Evolutionary conservation across 2,329 filamentous ascomycete species (phyloP), one percentile per base, ranked within the genome.

Genomic region (Cyanodermella asteris): DNA sequence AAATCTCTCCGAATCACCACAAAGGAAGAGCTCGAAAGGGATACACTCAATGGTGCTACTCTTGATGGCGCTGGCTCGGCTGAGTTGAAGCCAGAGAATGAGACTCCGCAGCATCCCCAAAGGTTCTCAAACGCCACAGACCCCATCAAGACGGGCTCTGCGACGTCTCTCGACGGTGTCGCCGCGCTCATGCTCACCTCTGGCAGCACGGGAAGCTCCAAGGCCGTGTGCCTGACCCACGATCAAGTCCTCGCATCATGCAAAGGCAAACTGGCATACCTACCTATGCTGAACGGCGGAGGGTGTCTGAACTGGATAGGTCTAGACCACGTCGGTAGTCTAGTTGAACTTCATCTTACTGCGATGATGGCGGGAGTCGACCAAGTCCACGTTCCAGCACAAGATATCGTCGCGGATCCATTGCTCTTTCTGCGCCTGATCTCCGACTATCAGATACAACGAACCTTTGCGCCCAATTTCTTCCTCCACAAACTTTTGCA

Each of bases 271-370:
- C 27, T 31, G 3, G 20, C 29, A 1, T 17, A 26, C 8, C 40
- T 44, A 24, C 31, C 42, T 6, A 40, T 42, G 2, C 37, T 38
- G 0, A 22, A 31, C 4, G 40, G 43, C 6, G 32, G 44, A 6
- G 34, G 48, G 1, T 50, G 55, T 18, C 35, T 62, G 4, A 57
- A 53, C 30, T 62, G 57, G 57, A 50, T 61, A 9, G 48, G 48
- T 1, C 39, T 64, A 6, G 61, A 67, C 31, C 63, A 67, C 29
- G 59, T 64, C 7, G 62, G 55, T 0, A 52, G 42, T 29, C 39
- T 69, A 3, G 42, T 47, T 2, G 56, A 68, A 25, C 51, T 58
- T 10, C 62, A 67, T 33, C 36, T 67, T 1, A 51, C 51, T 9
- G 56, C 61, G 1, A 35, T 63, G 22, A 42, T 31, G 15, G 31